Base-by-base conservation (phyloP, 2,329 filamentous ascomycete species). In the Fusarium robinianum region DNA sequence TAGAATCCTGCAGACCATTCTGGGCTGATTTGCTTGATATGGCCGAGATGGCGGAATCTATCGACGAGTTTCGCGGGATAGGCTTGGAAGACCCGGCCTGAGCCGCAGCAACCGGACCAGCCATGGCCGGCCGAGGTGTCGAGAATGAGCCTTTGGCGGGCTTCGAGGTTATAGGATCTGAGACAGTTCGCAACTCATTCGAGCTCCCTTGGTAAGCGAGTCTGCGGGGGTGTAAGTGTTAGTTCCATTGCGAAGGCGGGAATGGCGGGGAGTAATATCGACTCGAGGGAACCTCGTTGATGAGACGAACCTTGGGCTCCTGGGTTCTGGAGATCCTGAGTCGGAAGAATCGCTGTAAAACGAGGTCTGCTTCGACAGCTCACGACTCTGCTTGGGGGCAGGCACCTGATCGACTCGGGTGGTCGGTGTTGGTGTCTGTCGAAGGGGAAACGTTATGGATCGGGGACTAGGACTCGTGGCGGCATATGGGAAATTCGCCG, bases 1-100 rank as follows among this genome's bases (percentile, higher is more conserved):
- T 68, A 51, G 68, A 77, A 54, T 85, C 83, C 32, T 79, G 75
- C 1, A 81, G 76, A 17, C 73, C 76, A 57, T 81, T 54, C 80
- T 76, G 34, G 6, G 77, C 74, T 3, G 74, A 74, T 40, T 81
- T 79, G 8, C 74, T 76, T 6, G 88, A 89, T 34, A 88, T 77
- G 8, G 82, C 81, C 3, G 92, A 96, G 32, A 95, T 86, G n/a
- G 88, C 87, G 8, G 91, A 96, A 67, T 97, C 92, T 61, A 96
- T 92, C 8, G 92, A 96, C 4, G 88, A 87, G 42, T 87, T 95
- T 60, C 91, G 83, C 42, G 85, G 81, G 14, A 71, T 51, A 25
- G 63, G 68, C 49, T 69, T 71, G 27, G 61, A 60, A 40, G 66
- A 61, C 45, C 72, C 72, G 52, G 64, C 66, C 57, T 68, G 72